Conservation (phyloP, 208 protist species). For the Trichomonas tenax region DNA sequence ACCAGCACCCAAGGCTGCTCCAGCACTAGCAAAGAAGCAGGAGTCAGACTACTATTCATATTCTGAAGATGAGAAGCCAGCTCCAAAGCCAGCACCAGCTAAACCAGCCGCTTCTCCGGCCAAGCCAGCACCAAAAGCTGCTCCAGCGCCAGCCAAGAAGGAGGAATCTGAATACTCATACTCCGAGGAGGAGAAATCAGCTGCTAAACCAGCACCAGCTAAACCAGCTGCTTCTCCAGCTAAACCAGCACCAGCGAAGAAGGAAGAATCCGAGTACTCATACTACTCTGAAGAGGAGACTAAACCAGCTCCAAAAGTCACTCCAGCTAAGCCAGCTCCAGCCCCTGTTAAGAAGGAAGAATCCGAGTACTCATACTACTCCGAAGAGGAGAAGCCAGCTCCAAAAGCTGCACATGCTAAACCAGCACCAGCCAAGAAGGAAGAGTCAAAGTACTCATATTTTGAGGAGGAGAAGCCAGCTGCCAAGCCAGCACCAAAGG, state of each 20-base stretch:
- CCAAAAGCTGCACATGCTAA: background rate
- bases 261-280: background rate
- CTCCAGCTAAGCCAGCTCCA: background rate
- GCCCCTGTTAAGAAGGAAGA: background rate
- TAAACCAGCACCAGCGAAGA: background rate
- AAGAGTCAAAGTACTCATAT: background rate
- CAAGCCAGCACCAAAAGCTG: background rate
- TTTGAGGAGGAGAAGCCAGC: background rate
- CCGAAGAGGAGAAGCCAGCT: background rate
- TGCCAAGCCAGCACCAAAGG: background rate
- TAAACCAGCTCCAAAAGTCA: background rate
- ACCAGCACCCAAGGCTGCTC: background rate
- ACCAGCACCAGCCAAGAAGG: background rate
- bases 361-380: background rate
- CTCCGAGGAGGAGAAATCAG: background rate
- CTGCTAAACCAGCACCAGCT: background rate
- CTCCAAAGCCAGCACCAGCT: background rate
- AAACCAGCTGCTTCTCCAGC: background rate
- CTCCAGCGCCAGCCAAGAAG: background rate
- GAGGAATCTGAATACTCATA: background rate
- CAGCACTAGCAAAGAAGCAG: background rate
- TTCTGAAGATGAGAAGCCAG: background rate
- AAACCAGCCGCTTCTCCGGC: background rate
- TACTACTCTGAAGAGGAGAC: background rate
- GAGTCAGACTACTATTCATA: background rate